Percentiles rank a stretch among this genome's conserved stretches.
phyloP scores from a whole-genome alignment of 495 filamentous ascomycete genomes.

The Trichoderma gamsii region DNA sequence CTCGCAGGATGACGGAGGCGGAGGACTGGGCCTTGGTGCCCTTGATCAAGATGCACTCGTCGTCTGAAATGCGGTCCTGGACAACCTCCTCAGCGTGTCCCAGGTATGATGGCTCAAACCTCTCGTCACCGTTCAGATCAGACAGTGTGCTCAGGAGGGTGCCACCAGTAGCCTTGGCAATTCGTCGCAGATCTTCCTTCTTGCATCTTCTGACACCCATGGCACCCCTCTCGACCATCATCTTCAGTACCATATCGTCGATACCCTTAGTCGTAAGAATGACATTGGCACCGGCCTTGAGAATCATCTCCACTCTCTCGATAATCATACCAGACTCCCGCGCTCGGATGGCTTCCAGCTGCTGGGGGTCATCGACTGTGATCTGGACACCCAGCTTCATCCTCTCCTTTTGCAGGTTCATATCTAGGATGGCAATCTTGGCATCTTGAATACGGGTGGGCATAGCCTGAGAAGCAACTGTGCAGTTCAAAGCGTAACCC shows the following conservation, averaged over 20 bases:
- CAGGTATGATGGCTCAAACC: constrained; percentile 82
- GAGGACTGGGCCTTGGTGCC: constrained; percentile 90
- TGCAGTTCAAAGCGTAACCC: constrained; percentile 98
- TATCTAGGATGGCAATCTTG: constrained; percentile 94
- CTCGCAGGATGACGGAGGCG: constrained; percentile 93
- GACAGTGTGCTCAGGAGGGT: constrained; percentile 88
- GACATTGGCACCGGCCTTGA: constrained; percentile 96
- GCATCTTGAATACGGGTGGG: constrained; percentile 86
- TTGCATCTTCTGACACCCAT: constrained; percentile 97
- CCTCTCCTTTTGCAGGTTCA: constrained; percentile 96
- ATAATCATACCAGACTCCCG: constrained; percentile 89
- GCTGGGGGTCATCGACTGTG: constrained; percentile 92
- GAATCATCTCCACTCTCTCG: constrained; percentile 92
- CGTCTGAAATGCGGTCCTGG: constrained; percentile 96
- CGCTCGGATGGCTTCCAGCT: constrained; percentile 92
- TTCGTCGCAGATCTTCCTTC: constrained; percentile 95
- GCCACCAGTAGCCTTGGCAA: constrained; percentile 93
- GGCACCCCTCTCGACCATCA: constrained; percentile 88
- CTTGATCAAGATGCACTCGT: constrained; percentile 96
- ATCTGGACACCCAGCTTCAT: constrained; percentile 99
- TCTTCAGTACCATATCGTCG: constrained; percentile 90
- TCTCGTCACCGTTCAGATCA: constrained; percentile 95
- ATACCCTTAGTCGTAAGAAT: constrained; percentile 97
- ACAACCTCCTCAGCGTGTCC: constrained; percentile 91
- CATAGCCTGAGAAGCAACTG: constrained; percentile 97